Evolutionary conservation across 345 rosid species (phyloP), one percentile per base, ranked within the genome.

Genomic region (Geranium rotundifolium): DNA sequence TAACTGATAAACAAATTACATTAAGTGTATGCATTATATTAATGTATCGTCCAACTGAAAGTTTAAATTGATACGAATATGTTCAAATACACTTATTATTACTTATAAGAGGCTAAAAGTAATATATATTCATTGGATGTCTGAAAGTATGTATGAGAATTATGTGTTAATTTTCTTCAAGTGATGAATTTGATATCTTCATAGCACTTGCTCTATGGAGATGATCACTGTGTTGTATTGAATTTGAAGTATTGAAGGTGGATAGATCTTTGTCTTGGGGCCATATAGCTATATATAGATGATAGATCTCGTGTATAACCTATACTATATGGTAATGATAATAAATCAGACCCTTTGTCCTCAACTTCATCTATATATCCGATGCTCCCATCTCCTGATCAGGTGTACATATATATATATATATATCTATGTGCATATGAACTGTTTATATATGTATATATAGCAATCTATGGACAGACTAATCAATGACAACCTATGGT

Each of bases 401-500:
- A 66, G 73, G 64, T 75, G 75, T 63, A 67, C 65, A 19, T 17
- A 18, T 34, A 34, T 34, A 4, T 34, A 0, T 34, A 23, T 23
- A 67, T 67, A 19, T 3, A 18, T 34, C 1, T 34, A 4, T 34
- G 41, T 34, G 41, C 41, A 34, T 31, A 7, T 31, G 37, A 3
- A 31, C 41, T 34, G 41, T 34, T 4, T 34, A 34, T 34, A 8
- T 34, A 34, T 34, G 27, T 23, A 1, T 4, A 6, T 37, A 37
- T 6, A 37, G 46, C 12, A 37, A 14, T 46, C 16, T 14, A 16
- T 60, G 57, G 65, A 72, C 67, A 63, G 79, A 73, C 71, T 63
- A 60, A 68, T 73, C 73, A 68, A 73, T 67, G 79, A 63, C 55
- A 27, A 23, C 57, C 46, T 29, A 69, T 72, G 46, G 31, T 29